Conservation (phyloP, 176 grass and related monocot genomes). For the Zizania latifolia region DNA sequence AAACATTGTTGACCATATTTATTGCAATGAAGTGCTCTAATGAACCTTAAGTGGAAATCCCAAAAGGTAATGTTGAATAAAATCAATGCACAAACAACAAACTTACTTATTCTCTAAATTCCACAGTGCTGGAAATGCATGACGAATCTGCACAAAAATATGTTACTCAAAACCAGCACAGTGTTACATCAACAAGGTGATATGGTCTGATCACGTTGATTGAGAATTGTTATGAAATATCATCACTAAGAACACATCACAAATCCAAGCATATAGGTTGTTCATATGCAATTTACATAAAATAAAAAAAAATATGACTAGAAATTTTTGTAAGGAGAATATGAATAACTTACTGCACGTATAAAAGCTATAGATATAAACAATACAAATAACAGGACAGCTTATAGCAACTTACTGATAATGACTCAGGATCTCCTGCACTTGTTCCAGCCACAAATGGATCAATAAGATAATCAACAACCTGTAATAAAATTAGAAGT, state of each 20-base stretch:
- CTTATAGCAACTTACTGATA: constrained; percentile 63
- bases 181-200: constrained; percentile 12
- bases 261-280: not conserved
- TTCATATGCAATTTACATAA: constrained; percentile 5
- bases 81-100: constrained; percentile 25
- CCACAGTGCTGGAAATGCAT: constrained; percentile 92
- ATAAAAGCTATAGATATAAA: not conserved
- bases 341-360: not conserved
- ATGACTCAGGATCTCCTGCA: constrained; percentile 84
- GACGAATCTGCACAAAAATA: constrained; percentile 61
- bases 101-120: constrained; percentile 96
- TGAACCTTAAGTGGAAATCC: not conserved
- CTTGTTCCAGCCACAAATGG: constrained; percentile 97
- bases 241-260: not conserved
- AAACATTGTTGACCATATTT: not conserved
- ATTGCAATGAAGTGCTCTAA: not conserved
- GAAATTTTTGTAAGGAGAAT: too few relatives aligned
- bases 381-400: constrained; percentile 5
- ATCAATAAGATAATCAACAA: constrained; percentile 93
- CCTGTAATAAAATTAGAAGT: constrained; percentile 41
- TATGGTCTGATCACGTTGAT: not conserved
- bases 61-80: constrained; percentile 5
- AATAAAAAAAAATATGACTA: not conserved
- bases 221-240: not conserved
- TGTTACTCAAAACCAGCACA: constrained; percentile 21